A percentile compares a stretch with the other conserved stretches of the same genome.
These are phyloP conservation scores for Arthrobotrys sinensis DNA, from an alignment of 2,329 filamentous ascomycete species.

Conservation along the genomic window DNA sequence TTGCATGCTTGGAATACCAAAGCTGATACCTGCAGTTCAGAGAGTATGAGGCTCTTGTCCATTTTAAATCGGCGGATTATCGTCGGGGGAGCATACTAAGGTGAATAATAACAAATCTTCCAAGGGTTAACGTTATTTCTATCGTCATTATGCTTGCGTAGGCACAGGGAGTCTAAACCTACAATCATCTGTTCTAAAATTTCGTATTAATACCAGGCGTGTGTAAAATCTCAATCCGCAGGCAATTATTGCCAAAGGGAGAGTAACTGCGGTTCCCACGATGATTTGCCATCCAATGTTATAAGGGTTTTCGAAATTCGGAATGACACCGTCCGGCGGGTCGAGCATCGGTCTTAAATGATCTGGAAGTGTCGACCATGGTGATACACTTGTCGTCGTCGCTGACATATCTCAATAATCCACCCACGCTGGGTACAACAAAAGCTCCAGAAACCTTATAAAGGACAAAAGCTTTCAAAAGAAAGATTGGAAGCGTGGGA, in stretches of 20 bases:
- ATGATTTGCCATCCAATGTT: slow-evolving; percentile 47
- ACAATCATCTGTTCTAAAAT: slow-evolving; percentile 56
- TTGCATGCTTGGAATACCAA: slow-evolving; percentile 49
- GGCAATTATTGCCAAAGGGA: slow-evolving; percentile 47
- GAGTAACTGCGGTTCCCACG: slow-evolving; percentile 34
- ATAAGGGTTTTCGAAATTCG: slow-evolving; percentile 41
- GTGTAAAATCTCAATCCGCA: slow-evolving; percentile 56
- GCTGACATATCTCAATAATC: slow-evolving; percentile 47
- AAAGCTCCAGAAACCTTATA: slow-evolving; percentile 18
- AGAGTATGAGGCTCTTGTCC: not conserved
- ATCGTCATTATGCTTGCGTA: not conserved
- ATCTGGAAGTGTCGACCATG: slow-evolving; percentile 59
- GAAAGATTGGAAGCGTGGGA: slow-evolving; percentile 2
- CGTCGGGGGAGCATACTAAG: slow-evolving; percentile 20
- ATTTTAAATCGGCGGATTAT: not conserved
- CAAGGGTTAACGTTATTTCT: slow-evolving; percentile 28
- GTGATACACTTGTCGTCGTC: slow-evolving; percentile 52
- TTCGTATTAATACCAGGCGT: slow-evolving; percentile 34
- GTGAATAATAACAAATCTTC: slow-evolving; percentile 56
- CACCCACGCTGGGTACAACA: not conserved
- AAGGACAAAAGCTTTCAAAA: slow-evolving; percentile 9
- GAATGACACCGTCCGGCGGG: slow-evolving; percentile 45
- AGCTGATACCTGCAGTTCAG: slow-evolving; percentile 32
- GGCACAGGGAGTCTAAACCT: slow-evolving; percentile 3
- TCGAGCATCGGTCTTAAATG: slow-evolving; percentile 48